Conservation (phyloP, 23 red algal species). For the Cyanidioschyzon merolae region DNA sequence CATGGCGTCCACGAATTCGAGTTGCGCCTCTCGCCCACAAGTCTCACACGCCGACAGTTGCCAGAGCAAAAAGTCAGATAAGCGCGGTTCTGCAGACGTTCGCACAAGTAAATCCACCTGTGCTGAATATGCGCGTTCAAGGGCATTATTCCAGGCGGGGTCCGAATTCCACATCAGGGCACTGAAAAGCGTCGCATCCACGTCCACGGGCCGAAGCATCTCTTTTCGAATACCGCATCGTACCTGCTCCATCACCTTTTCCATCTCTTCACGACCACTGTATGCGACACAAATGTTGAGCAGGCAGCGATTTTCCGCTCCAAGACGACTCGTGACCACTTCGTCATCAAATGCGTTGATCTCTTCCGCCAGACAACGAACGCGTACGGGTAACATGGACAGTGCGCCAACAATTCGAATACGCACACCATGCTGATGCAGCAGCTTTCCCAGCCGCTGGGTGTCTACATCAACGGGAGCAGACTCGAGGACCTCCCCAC, state of each 20-base stretch:
- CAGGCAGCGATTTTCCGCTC: constrained; percentile 26
- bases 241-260: constrained; percentile 29
- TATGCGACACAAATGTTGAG: constrained; percentile 94
- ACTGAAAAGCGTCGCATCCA: constrained; percentile 23
- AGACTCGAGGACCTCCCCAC: not conserved
- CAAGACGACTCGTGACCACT: constrained; percentile 31
- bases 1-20: constrained; percentile 53
- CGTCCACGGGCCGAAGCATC: not conserved
- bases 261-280: constrained; percentile 59
- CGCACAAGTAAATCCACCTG: constrained; percentile 49
- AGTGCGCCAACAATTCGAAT: constrained; percentile 53
- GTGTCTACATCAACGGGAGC: not conserved
- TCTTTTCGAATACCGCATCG: not conserved
- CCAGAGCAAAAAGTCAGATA: constrained; percentile 82
- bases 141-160: not conserved
- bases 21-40: not conserved
- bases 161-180: constrained; percentile 39
- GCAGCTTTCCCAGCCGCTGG: constrained; percentile 4
- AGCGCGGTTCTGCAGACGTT: constrained; percentile 69
- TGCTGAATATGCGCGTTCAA: not conserved
- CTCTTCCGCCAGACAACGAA: constrained; percentile 6
- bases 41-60: constrained; percentile 15
- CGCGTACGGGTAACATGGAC: constrained; percentile 24
- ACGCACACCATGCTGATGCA: constrained; percentile 34
- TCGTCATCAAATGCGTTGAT: constrained; percentile 20